Evolutionary conservation across 2,329 filamentous ascomycete species (phyloP).

Genomic region (Leptodontidium sp.): DNA sequence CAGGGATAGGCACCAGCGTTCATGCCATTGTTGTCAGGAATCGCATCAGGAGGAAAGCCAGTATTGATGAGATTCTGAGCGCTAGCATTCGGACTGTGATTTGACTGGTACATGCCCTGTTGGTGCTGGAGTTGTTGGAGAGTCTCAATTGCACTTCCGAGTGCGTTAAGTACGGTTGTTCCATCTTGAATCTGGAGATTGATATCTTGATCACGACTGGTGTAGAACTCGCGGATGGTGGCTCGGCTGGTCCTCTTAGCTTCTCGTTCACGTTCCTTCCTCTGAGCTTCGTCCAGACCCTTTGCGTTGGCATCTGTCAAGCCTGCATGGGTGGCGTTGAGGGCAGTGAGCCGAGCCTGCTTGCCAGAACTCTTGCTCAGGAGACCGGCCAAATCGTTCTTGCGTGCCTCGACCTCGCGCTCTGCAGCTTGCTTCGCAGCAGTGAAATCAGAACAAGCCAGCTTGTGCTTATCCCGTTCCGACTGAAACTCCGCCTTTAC

Average conservation of each 20-base stretch:
- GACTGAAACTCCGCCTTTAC: constrained; percentile 63
- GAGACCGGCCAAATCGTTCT: constrained; percentile 68
- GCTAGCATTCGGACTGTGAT: constrained; percentile 36
- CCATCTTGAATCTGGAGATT: constrained; percentile 32
- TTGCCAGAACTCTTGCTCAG: constrained; percentile 78
- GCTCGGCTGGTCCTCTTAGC: constrained; percentile 41
- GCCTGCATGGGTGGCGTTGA: constrained; percentile 75
- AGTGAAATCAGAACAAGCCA: constrained; percentile 61
- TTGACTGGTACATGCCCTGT: constrained; percentile 29
- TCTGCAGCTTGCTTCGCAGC: constrained; percentile 68
- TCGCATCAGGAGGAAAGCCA: constrained; percentile 22
- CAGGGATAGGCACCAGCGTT: constrained; percentile 36
- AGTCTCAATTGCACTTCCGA: constrained; percentile 25
- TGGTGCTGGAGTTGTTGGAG: constrained; percentile 23
- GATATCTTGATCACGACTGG: constrained; percentile 37
- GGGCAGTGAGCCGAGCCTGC: constrained; percentile 73
- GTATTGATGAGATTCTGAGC: constrained; percentile 31
- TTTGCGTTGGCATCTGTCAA: constrained; percentile 72
- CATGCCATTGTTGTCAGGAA: constrained; percentile 32
- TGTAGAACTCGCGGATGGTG: constrained; percentile 40
- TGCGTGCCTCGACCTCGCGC: constrained; percentile 67
- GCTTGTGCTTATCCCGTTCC: constrained; percentile 55
- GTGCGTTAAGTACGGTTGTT: constrained; percentile 24
- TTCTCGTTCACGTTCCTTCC: constrained; percentile 42
- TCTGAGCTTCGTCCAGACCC: constrained; percentile 52